Percentiles rank a stretch among this genome's conserved stretches.
phyloP scores from a whole-genome alignment of 2,329 filamentous ascomycete genomes.

The Cladosporium sp. region DNA sequence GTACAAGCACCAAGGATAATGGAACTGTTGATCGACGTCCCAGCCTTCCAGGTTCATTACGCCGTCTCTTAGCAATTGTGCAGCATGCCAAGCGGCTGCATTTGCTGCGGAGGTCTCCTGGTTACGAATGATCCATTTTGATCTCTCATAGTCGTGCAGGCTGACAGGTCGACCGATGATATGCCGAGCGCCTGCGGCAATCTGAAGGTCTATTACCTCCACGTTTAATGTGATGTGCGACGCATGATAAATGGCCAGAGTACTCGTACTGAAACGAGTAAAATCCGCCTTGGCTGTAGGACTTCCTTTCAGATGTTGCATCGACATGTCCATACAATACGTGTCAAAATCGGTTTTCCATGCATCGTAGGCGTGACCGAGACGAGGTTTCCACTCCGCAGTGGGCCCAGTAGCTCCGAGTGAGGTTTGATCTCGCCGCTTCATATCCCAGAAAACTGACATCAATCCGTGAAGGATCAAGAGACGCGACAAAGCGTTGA shows the following conservation, averaged over 20 bases:
- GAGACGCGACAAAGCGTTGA: slow-evolving; percentile 57
- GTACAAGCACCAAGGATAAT: slow-evolving; percentile 65
- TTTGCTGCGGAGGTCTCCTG: slow-evolving; percentile 40
- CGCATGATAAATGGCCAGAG: slow-evolving; percentile 60
- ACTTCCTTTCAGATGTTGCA: slow-evolving; percentile 36
- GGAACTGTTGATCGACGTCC: slow-evolving; percentile 58
- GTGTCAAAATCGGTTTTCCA: slow-evolving; percentile 62
- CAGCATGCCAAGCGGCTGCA: slow-evolving; percentile 57
- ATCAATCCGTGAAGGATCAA: slow-evolving; percentile 63
- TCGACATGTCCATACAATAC: slow-evolving; percentile 49
- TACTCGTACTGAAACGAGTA: slow-evolving; percentile 52
- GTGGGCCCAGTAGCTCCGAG: slow-evolving; percentile 40
- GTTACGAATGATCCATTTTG: slow-evolving; percentile 53
- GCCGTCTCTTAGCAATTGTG: slow-evolving; percentile 54
- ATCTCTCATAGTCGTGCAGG: slow-evolving; percentile 53
- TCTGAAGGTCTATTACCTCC: slow-evolving; percentile 64
- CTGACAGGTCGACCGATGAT: slow-evolving; percentile 61
- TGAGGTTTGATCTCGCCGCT: slow-evolving; percentile 62
- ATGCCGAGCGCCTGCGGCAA: slow-evolving; percentile 61
- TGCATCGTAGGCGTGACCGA: slow-evolving; percentile 56
- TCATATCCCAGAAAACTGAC: slow-evolving; percentile 65
- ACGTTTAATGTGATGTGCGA: slow-evolving; percentile 60
- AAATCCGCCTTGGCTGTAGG: slow-evolving; percentile 44
- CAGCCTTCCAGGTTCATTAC: slow-evolving; percentile 53
- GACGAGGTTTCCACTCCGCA: slow-evolving; percentile 54